A percentile compares a stretch with the other conserved stretches of the same genome.
Conservation (phyloP, 441 rosid species). For the Viola pubescens region DNA sequence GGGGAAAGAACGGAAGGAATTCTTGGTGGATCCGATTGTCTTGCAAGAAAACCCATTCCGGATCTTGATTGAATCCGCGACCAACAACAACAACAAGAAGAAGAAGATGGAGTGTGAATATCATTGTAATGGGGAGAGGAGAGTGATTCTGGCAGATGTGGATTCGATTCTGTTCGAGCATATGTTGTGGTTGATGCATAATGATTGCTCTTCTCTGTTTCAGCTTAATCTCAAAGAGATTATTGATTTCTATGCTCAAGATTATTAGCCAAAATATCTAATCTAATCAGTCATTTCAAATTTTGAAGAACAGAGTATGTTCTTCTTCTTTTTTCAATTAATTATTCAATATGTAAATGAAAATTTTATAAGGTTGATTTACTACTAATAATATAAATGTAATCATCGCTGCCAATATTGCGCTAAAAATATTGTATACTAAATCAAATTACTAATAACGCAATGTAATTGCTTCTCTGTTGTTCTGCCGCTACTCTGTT, state of each 20-base stretch:
- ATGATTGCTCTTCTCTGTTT: slow-evolving; percentile 54
- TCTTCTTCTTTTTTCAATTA: too few relatives aligned
- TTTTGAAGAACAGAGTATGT: background rate
- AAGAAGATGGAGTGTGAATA: slow-evolving; percentile 4
- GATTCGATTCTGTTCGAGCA: slow-evolving; percentile 84
- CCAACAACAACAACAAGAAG: slow-evolving; percentile 8
- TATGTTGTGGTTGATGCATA: slow-evolving; percentile 72
- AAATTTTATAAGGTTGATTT: too few relatives aligned
- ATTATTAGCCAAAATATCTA: slow-evolving; percentile 16
- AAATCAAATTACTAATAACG: too few relatives aligned
- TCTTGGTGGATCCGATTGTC: slow-evolving; percentile 52
- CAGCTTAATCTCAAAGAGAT: slow-evolving; percentile 65
- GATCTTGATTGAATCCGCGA: slow-evolving; percentile 35
- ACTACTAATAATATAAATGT: too few relatives aligned
- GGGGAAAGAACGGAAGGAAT: slow-evolving; percentile 65
- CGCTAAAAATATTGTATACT: too few relatives aligned
- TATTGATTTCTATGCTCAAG: slow-evolving; percentile 64
- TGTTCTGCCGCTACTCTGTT: too few relatives aligned
- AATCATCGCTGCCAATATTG: too few relatives aligned
- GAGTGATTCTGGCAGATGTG: slow-evolving; percentile 47
- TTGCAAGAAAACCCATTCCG: slow-evolving; percentile 60
- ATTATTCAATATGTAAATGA: background rate
- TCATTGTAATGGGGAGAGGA: slow-evolving; percentile 17
- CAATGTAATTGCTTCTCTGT: too few relatives aligned
- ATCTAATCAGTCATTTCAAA: too few relatives aligned